Percentiles rank a stretch among this genome's conserved stretches.
Evolutionary conservation across 163 green algal genomes (phyloP).

Genomic region (Volvox carteri): DNA sequence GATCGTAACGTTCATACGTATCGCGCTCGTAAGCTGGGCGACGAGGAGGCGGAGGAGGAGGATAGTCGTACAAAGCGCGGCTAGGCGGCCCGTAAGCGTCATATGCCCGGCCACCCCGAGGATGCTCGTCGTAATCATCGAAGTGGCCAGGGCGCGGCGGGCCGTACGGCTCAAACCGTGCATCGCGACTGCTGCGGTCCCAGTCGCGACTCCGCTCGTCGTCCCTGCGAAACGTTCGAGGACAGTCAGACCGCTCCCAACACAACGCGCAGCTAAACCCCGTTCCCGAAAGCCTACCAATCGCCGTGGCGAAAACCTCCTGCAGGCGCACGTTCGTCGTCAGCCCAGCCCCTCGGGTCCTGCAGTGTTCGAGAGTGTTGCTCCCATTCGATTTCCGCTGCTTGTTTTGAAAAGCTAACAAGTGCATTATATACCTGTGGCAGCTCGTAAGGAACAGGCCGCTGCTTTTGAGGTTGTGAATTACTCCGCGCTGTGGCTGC

Average conservation of each 20-base stretch:
- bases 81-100: constrained; percentile 21
- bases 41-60: constrained; percentile 46
- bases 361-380: constrained; percentile 24
- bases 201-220: constrained; percentile 45
- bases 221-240: constrained; percentile 17
- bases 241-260: not conserved
- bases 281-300: constrained; percentile 8
- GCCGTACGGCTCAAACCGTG: constrained; percentile 32
- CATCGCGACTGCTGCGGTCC: constrained; percentile 38
- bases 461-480: constrained; percentile 44
- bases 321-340: constrained; percentile 60
- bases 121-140: constrained; percentile 49
- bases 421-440: constrained; percentile 29
- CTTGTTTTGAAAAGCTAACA: not conserved
- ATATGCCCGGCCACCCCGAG: constrained; percentile 33
- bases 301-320: constrained; percentile 34
- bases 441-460: constrained; percentile 53
- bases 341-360: constrained; percentile 60
- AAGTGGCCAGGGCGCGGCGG: constrained; percentile 33
- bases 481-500: constrained; percentile 65
- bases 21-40: constrained; percentile 28
- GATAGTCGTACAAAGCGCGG: constrained; percentile 39
- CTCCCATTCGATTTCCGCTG: no score
- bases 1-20: constrained; percentile 44
- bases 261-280: no score